Base-by-base conservation (phyloP, 495 filamentous ascomycete species). In the Neurospora tetrasperma region DNA sequence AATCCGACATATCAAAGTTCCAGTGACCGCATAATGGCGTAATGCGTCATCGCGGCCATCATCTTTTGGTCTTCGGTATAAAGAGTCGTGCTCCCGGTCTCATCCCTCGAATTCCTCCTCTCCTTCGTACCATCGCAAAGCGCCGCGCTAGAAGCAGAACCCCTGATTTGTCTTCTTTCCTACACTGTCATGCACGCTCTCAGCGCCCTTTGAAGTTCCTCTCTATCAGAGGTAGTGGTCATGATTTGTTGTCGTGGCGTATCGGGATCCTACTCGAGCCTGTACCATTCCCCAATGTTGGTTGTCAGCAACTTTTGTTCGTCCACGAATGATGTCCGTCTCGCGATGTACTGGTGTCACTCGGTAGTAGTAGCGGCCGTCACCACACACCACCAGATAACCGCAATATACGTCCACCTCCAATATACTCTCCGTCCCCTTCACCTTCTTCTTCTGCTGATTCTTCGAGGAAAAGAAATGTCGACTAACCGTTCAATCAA, bases 401-500 rank as follows among this genome's bases (percentile, higher is more conserved):
- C 43, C 23, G 31, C 18, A 16, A 20, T 16, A 7, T 9, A 20
- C 2, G 0, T 23, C 42, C 46, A 20, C n/a, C 44, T n/a, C 43
- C 43, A 9, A n/a, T n/a, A 39, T 8, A 71, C n/a, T 44, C n/a
- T 71, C 18, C 35, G 7, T 14, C 41, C 16, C 42, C 38, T 31
- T 31, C 27, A 1, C 27, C 27, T 31, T 2, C 9, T 8, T 18
- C 11, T 20, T 16, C 18, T 23, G 3, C 48, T 10, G 0, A 2
- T 62, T 3, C 42, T 18, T 2, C 38, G 11, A 20, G n/a, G 2
- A 18, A 18, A 66, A 59, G 48, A 20, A n/a, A 54, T 39, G 8
- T 66, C 42, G 0, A 81, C 88, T 70, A 86, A 97, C 94, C 94
- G 90, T 83, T 98, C 90, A 80, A 99, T 99, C 81, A 99, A 87